Evolutionary conservation across 345 rosid genomes (phyloP).

Genomic region (Sisymbrium irio): DNA sequence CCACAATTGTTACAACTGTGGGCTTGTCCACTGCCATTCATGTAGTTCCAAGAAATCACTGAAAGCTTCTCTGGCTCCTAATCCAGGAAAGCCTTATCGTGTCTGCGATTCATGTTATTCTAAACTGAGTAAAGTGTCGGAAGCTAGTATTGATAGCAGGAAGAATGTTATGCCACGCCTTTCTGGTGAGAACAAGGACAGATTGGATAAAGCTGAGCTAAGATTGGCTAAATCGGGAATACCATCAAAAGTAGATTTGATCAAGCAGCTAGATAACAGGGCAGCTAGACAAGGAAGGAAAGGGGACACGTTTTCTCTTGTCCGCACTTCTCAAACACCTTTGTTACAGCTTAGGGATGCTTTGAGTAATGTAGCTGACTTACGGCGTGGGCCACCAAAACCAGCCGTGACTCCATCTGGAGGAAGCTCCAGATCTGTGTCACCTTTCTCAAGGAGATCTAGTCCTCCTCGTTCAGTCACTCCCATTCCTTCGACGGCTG

Average conservation of each 20-base stretch:
- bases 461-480: conserved; percentile 97
- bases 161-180: conserved; percentile 71
- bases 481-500: conserved; percentile 78
- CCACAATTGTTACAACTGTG: conserved; percentile 96
- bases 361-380: conserved; percentile 58
- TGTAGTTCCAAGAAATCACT: conserved; percentile 86
- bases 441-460: conserved; percentile 92
- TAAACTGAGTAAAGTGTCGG: conserved; percentile 70
- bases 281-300: conserved; percentile 93
- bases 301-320: conserved; percentile 71
- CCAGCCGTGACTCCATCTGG: conserved; percentile 72
- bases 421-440: conserved; percentile 86
- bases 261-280: conserved; percentile 87
- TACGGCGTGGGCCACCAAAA: conserved; percentile 62
- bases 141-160: conserved; percentile 53
- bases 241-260: conserved; percentile 81
- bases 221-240: conserved; percentile 64
- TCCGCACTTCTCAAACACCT: conserved; percentile 69
- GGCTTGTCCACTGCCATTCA: conserved; percentile 94
- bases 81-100: conserved; percentile 82
- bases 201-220: conserved; percentile 80
- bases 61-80: conserved; percentile 84
- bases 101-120: conserved; percentile 87
- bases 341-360: conserved; percentile 79
- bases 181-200: conserved; percentile 90